Percentiles rank a stretch among this genome's conserved stretches.
Conservation (phyloP, 2,329 filamentous ascomycete species). For the Leptographium procerum region DNA sequence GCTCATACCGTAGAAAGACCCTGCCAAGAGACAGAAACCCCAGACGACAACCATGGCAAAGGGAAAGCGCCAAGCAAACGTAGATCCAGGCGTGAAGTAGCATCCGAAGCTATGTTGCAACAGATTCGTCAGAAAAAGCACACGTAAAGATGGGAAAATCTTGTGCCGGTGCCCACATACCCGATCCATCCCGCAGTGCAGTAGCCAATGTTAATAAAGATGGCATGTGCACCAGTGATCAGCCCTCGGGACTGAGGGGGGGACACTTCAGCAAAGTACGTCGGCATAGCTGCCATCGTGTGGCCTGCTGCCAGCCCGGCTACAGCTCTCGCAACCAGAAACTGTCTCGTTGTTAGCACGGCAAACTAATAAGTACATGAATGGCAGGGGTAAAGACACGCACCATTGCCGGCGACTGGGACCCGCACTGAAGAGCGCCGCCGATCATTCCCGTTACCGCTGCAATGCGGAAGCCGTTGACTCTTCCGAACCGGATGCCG, state of each 20-base stretch:
- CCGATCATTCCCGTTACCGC: neutral
- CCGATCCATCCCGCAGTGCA: slow-evolving; percentile 2
- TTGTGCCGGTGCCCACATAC: too few relatives aligned
- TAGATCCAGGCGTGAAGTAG: slow-evolving; percentile 1
- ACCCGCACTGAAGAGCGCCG: neutral
- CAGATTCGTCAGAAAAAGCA: neutral
- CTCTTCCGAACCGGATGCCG: neutral
- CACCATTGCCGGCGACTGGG: neutral
- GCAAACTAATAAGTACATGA: too few relatives aligned
- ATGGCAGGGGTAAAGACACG: too few relatives aligned
- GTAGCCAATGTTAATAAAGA: slow-evolving; percentile 7
- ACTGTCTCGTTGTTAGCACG: too few relatives aligned
- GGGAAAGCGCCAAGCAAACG: slow-evolving; percentile 2
- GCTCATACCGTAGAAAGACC: neutral
- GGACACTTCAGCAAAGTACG: neutral
- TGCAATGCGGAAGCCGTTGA: slow-evolving; percentile 1
- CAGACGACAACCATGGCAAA: slow-evolving; percentile 1
- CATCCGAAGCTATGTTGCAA: neutral
- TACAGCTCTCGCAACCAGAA: neutral
- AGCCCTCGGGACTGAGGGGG: slow-evolving; percentile 4
- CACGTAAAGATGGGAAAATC: neutral
- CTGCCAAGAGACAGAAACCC: neutral
- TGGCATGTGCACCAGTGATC: slow-evolving; percentile 4
- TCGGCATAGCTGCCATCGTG: slow-evolving; percentile 1
- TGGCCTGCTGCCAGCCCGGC: neutral